A percentile compares a stretch with the other conserved stretches of the same genome.
phyloP scores from a whole-genome alignment of 352 stramenopile genomes.

The Phytophthora cajani region DNA sequence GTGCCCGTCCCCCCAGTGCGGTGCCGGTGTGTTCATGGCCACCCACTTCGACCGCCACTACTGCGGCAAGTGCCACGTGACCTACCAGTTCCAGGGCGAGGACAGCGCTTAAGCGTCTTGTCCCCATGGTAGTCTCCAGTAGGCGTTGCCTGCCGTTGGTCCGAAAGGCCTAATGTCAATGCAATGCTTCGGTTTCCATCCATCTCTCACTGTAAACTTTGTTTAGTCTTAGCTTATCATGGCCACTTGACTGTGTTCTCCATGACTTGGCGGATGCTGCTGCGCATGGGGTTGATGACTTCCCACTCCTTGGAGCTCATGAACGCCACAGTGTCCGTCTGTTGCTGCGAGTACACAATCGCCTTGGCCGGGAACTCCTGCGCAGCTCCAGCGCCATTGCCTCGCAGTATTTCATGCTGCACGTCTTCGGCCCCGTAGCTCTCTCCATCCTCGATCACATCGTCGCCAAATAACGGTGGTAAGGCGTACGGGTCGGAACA shows the following conservation, averaged over 20 bases:
- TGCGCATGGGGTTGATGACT: slow-evolving; percentile 65
- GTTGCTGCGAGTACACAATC: slow-evolving; percentile 67
- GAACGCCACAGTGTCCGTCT: slow-evolving; percentile 48
- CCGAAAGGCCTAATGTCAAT: slow-evolving; percentile 37
- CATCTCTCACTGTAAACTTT: slow-evolving; percentile 4
- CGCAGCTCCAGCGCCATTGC: slow-evolving; percentile 17
- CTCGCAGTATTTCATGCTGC: slow-evolving; percentile 14
- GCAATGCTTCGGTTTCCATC: slow-evolving; percentile 51
- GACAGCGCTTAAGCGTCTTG: slow-evolving; percentile 58
- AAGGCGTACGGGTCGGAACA: slow-evolving; percentile 71
- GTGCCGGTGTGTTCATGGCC: slow-evolving; percentile 99
- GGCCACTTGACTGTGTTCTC: slow-evolving; percentile 40
- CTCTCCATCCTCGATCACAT: slow-evolving; percentile 55
- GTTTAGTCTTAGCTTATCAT: neutral
- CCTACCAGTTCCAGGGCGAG: slow-evolving; percentile 93
- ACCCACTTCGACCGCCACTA: slow-evolving; percentile 99
- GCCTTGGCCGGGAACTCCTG: slow-evolving; percentile 62
- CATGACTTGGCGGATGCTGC: slow-evolving; percentile 58
- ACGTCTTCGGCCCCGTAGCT: slow-evolving; percentile 26
- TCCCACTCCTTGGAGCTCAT: slow-evolving; percentile 79
- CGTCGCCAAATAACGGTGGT: slow-evolving; percentile 69
- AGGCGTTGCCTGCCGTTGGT: slow-evolving; percentile 28
- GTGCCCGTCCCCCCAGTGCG: slow-evolving; percentile 94
- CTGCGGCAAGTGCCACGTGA: slow-evolving; percentile 99
- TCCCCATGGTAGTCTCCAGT: slow-evolving; percentile 24